Evolutionary conservation across 1,284 basidiomycete genomes (phyloP).

Genomic region (Xerocomus amazonicus): DNA sequence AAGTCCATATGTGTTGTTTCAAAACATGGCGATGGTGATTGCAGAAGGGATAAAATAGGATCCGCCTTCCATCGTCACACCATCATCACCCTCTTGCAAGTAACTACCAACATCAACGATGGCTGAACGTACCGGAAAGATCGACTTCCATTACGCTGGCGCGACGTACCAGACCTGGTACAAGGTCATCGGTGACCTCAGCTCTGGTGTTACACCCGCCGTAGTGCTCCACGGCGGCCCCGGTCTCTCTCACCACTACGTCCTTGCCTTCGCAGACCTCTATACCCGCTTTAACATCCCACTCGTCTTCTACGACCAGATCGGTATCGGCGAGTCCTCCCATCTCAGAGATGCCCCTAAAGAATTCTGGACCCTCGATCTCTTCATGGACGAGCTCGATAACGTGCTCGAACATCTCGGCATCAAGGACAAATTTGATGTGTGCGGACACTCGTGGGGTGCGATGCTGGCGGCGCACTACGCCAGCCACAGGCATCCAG

Average conservation of each 20-base stretch:
- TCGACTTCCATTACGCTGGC: conserved; percentile 8
- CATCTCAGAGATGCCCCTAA: conserved; percentile 35
- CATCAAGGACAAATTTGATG: conserved; percentile 37
- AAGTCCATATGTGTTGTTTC: too few species aligned
- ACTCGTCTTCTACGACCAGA: conserved; percentile 50
- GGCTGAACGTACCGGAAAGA: conserved; percentile 17
- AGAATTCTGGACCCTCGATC: conserved; percentile 44
- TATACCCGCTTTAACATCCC: conserved; percentile 32
- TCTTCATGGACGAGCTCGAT: conserved; percentile 50
- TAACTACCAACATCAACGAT: background rate
- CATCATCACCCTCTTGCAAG: background rate
- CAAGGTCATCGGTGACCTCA: conserved; percentile 18
- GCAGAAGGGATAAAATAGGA: background rate
- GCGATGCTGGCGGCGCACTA: conserved; percentile 44
- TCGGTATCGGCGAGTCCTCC: conserved; percentile 45
- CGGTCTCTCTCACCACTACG: conserved; percentile 41
- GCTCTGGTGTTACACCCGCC: conserved; percentile 28
- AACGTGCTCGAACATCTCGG: conserved; percentile 40
- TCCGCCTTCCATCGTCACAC: background rate
- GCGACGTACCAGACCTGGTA: conserved; percentile 27
- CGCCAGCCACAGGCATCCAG: conserved; percentile 33
- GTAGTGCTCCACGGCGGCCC: conserved; percentile 44
- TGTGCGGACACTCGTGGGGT: conserved; percentile 53
- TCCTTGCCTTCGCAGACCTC: conserved; percentile 39
- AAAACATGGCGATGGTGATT: too few species aligned